Base-by-base conservation (phyloP, 2,329 filamentous ascomycete genomes). In the Xylaria sp. region DNA sequence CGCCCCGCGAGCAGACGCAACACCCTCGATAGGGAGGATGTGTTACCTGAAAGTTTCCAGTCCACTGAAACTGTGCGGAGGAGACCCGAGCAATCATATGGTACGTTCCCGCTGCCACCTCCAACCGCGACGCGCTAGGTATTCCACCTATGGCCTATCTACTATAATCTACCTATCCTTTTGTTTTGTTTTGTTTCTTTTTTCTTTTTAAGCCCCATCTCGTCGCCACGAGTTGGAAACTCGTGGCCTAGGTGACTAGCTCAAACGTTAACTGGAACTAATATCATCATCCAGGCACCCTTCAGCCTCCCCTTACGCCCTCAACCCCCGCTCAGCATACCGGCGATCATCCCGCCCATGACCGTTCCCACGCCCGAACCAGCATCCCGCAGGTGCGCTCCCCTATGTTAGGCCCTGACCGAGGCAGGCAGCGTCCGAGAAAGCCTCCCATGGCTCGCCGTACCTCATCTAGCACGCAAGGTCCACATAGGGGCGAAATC, bases 401-500 rank as follows among this genome's bases (percentile, higher is more conserved):
- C 68, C 82, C 85, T 61, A 75, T 83, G 75, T 70, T 82, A 73
- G 78, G 79, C 53, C 76, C 82, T 65, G 86, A 88, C 62, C 82
- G 85, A 72, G 81, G 83, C 69, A 84, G 84, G 54, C 78, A 80
- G 27, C 85, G 86, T 71, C 85, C 89, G 14, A 90, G 88, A 78
- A 97, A 95, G 78, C 93, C 93, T 19, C 82, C 87, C 11, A 88
- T 95, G 79, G 79, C 87, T 66, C 90, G 93, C 73, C 90, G 93
- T 69, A 85, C 90, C 66, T 95, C 93, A 1, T 93, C 93, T 27
- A 92, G 88, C 65, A 80, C 80, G 7, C 85, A 89, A 75, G 89
- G 89, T 48, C 94, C 93, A 2, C 89, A 95, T 77, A 91, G 93
- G 62, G 93, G 94, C 34, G 92, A 92, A 70, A 86, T 95, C 68